Evolutionary conservation across 164 flowering plant species (phyloP).

Genomic region (Dillenia turbinata): DNA sequence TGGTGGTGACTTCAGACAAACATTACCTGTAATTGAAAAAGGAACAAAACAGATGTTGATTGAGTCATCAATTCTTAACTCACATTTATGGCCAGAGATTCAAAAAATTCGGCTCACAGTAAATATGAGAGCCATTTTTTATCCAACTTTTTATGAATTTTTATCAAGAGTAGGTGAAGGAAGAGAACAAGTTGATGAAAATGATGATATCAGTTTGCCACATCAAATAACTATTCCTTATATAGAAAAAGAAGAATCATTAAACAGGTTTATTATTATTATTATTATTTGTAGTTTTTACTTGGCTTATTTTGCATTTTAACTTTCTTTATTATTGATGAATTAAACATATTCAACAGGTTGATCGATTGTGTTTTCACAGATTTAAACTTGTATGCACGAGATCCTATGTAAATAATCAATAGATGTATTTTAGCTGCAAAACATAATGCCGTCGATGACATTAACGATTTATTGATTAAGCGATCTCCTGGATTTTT

Average conservation of each 20-base stretch:
- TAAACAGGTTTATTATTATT: too few relatives aligned
- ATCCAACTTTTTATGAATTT: not conserved
- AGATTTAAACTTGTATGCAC: too few relatives aligned
- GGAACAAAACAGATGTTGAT: not conserved
- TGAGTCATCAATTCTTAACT: not conserved
- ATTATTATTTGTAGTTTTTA: not conserved
- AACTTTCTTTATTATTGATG: too few relatives aligned
- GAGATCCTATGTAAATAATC: not conserved
- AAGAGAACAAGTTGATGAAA: not conserved
- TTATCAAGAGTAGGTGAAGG: not conserved
- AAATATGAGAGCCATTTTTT: not conserved
- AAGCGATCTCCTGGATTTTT: not conserved
- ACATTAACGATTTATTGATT: constrained; percentile 2
- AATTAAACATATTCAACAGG: too few relatives aligned
- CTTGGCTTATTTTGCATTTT: too few relatives aligned
- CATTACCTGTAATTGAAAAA: constrained; percentile 2
- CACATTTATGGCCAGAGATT: not conserved
- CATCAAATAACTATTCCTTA: not conserved
- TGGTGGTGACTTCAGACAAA: constrained; percentile 12
- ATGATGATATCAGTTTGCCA: not conserved
- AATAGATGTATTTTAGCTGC: not conserved
- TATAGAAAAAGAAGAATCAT: not conserved
- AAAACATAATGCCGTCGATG: constrained; percentile 9
- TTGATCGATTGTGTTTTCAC: too few relatives aligned
- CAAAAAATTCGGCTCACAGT: too few relatives aligned